Conservation (phyloP, 108 stramenopile genomes). For the Pseudonitzschia multiseries region DNA sequence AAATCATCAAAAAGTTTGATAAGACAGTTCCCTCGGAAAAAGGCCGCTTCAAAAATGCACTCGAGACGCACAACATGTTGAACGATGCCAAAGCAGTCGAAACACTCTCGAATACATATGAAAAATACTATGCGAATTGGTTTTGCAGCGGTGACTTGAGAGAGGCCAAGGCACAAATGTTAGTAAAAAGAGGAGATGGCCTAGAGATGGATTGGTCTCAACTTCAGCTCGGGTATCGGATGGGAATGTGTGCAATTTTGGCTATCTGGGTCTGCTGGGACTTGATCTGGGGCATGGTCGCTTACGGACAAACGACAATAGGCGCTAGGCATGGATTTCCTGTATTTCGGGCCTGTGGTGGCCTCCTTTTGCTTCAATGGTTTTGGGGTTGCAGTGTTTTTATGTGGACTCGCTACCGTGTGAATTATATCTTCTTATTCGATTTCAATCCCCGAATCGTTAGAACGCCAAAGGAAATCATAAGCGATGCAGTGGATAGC, state of each 20-base stretch:
- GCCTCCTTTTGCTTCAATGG: slow-evolving; percentile 88
- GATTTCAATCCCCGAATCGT: slow-evolving; percentile 84
- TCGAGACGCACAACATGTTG: slow-evolving; percentile 43
- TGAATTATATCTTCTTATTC: slow-evolving; percentile 93
- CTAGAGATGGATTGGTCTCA: slow-evolving; percentile 92
- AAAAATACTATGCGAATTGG: slow-evolving; percentile 75
- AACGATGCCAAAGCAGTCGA: slow-evolving; percentile 72
- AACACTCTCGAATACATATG: slow-evolving; percentile 43
- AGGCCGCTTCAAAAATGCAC: slow-evolving; percentile 54
- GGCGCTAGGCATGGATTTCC: slow-evolving; percentile 86
- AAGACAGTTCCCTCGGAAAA: slow-evolving; percentile 69
- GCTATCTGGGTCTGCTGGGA: slow-evolving; percentile 94
- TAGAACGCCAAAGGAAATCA: slow-evolving; percentile 69
- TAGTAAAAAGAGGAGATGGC: slow-evolving; percentile 88
- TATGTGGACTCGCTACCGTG: slow-evolving; percentile 78
- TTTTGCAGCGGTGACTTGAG: slow-evolving; percentile 84
- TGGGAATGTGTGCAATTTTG: slow-evolving; percentile 90
- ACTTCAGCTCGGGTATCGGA: slow-evolving; percentile 81
- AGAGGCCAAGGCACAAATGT: slow-evolving; percentile 87
- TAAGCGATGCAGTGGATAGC: slow-evolving; percentile 84
- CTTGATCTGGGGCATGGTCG: slow-evolving; percentile 80
- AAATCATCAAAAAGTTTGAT: slow-evolving; percentile 93
- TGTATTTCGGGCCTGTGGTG: slow-evolving; percentile 89
- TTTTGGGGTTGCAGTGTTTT: slow-evolving; percentile 89
- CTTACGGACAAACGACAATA: slow-evolving; percentile 65